Evolutionary conservation across 2,329 filamentous ascomycete species (phyloP).

Genomic region (Penicillium sp.): DNA sequence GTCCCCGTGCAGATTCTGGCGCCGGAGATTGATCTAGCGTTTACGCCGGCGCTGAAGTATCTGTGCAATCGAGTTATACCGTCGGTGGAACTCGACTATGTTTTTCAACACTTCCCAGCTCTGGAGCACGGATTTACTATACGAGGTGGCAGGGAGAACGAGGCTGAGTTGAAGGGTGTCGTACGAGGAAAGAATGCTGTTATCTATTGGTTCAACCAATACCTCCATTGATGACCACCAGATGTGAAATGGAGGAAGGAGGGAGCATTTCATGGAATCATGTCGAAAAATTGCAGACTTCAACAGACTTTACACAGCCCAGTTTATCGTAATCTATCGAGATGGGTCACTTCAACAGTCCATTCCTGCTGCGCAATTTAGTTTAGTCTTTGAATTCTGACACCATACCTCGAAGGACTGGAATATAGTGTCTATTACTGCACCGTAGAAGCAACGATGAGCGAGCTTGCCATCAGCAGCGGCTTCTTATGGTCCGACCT

Average conservation of each 20-base stretch:
- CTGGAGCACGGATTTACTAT: conserved; percentile 50
- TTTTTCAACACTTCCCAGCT: conserved; percentile 56
- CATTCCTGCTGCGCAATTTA: no score
- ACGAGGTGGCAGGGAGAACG: conserved; percentile 44
- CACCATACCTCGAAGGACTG: no score
- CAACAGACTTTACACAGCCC: no score
- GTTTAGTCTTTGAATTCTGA: no score
- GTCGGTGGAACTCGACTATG: conserved; percentile 44
- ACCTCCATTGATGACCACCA: background rate
- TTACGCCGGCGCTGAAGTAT: conserved; percentile 50
- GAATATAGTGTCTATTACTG: no score
- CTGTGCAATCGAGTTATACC: conserved; percentile 45
- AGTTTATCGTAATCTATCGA: no score
- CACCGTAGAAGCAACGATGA: no score
- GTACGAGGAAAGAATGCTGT: conserved; percentile 51
- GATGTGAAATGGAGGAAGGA: background rate
- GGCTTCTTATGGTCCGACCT: no score
- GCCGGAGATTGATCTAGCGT: conserved; percentile 51
- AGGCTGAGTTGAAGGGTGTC: conserved; percentile 49
- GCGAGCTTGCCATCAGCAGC: no score
- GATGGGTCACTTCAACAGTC: no score
- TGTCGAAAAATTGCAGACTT: no score
- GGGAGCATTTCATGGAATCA: no score
- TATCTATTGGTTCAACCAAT: conserved; percentile 48
- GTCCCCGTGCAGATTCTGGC: conserved; percentile 57